Evolutionary conservation across 2,329 filamentous ascomycete species (phyloP), one percentile per base, ranked within the genome.

Genomic region (Xylaria polymorpha): DNA sequence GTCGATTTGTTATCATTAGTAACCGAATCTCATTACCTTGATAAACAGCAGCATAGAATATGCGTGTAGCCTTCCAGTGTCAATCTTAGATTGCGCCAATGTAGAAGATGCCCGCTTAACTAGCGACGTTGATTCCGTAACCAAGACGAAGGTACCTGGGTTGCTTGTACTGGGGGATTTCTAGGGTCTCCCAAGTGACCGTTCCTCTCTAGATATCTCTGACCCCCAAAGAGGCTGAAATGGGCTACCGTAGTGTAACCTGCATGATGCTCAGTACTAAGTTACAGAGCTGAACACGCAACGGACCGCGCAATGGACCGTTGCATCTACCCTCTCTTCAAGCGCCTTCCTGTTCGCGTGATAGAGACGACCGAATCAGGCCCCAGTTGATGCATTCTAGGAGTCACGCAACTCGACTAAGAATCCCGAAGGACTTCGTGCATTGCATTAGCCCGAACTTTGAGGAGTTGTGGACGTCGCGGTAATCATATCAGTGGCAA

Each of bases 211-310:
- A 32, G 48, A 44, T 8, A 64, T 65, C 35, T 67, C 44, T 65
- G 46, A 29, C 67, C 57, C 62, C 55, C 44, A 67, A 69, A 69
- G 64, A 71, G 67, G 69, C 69, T 71, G 66, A 71, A 61, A 56
- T 55, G 48, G 46, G 60, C 44, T 61, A 60, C 58, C 55, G 39
- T 69, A 14, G 60, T 62, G 66, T 61, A 69, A 60, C 59, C 39
- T 71, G 66, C 68, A 70, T 68, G 58, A 61, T n/a, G 22, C 37
- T 61, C 44, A 59, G 53, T 59, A 59, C 46, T 58, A 32, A 58
- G 29, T 46, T 59, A 56, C 60, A 43, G 59, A 66, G 64, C 66
- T 66, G 62, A 64, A 67, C 50, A 53, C 15, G 50, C 50, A 53
- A 35, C 69, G 63, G 56, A 44, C 55, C 20, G 58, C 25, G 50